Conservation (phyloP, 805 yeast species). For the Suhomyces pyralidae region DNA sequence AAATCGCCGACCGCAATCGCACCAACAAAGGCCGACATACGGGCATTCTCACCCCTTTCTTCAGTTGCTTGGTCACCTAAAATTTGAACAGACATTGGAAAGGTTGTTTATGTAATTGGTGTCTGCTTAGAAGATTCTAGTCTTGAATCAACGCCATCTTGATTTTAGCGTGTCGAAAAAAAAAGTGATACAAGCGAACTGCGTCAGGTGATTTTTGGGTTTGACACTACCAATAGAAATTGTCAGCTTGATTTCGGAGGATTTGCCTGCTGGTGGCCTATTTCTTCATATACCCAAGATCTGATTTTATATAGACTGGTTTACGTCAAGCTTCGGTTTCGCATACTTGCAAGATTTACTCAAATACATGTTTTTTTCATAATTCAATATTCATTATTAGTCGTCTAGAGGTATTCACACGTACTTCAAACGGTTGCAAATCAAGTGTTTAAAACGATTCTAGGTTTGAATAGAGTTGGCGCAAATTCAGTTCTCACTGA, state of each 20-base stretch:
- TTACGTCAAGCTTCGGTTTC: too few relatives aligned
- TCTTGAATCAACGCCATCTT: not conserved
- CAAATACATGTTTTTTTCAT: not conserved
- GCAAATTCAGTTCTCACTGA: not conserved
- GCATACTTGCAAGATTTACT: not conserved
- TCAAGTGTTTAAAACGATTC: not conserved
- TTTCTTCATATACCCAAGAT: not conserved
- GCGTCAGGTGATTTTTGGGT: not conserved
- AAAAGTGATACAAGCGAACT: not conserved
- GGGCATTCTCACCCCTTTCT: constrained; percentile 97
- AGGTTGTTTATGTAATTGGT: not conserved
- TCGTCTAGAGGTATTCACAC: not conserved
- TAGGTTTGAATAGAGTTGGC: not conserved
- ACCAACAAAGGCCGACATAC: constrained; percentile 95
- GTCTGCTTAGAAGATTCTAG: not conserved
- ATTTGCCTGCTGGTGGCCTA: not conserved
- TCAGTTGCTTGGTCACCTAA: constrained; percentile 97
- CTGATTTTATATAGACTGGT: not conserved
- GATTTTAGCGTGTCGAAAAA: constrained; percentile 4
- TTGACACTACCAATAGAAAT: not conserved
- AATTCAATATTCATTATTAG: not conserved
- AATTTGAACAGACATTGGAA: constrained; percentile 75
- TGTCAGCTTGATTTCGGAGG: not conserved
- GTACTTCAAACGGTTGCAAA: not conserved
- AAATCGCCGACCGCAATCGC: constrained; percentile 99